These are phyloP conservation scores for Penicillium flavigenum DNA, from an alignment of 495 filamentous ascomycete species.

Conservation along the genomic window DNA sequence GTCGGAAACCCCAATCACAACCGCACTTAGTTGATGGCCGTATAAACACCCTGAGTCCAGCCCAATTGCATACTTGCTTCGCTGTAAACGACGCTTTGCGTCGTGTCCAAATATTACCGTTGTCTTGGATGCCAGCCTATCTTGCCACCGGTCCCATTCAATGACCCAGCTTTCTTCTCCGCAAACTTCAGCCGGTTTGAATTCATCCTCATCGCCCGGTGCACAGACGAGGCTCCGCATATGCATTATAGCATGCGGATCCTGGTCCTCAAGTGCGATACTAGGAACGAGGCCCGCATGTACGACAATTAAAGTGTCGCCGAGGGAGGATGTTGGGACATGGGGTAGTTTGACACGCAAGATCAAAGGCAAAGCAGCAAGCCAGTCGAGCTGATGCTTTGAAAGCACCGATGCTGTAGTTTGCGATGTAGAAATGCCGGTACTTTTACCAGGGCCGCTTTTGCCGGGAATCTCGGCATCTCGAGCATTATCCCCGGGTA, in stretches of 20 bases:
- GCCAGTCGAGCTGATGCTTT: constrained; percentile 59
- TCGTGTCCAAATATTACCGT: constrained; percentile 33
- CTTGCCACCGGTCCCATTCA: constrained; percentile 30
- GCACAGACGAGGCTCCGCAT: constrained; percentile 66
- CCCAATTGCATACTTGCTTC: constrained; percentile 24
- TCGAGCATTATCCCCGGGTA: not conserved
- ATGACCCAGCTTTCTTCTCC: constrained; percentile 27
- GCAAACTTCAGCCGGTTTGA: constrained; percentile 12
- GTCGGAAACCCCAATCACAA: constrained; percentile 19
- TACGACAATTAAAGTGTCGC: constrained; percentile 57
- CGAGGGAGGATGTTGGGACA: constrained; percentile 31
- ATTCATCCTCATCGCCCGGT: not conserved
- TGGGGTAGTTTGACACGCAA: constrained; percentile 55
- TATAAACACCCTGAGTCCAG: constrained; percentile 30
- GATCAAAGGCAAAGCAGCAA: constrained; percentile 65
- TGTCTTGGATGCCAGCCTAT: constrained; percentile 13
- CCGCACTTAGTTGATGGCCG: constrained; percentile 23
- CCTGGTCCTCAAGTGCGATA: constrained; percentile 61
- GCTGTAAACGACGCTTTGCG: constrained; percentile 29
- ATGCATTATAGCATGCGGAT: constrained; percentile 75
- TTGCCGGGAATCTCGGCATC: constrained; percentile 5
- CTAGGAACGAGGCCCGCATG: constrained; percentile 77
- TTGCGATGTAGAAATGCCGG: constrained; percentile 5
- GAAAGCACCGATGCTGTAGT: constrained; percentile 35
- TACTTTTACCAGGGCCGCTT: not conserved